Percentiles rank a stretch among this genome's conserved stretches.
Conservation (phyloP, 768 basidiomycete species). For the Trametes maxima region DNA sequence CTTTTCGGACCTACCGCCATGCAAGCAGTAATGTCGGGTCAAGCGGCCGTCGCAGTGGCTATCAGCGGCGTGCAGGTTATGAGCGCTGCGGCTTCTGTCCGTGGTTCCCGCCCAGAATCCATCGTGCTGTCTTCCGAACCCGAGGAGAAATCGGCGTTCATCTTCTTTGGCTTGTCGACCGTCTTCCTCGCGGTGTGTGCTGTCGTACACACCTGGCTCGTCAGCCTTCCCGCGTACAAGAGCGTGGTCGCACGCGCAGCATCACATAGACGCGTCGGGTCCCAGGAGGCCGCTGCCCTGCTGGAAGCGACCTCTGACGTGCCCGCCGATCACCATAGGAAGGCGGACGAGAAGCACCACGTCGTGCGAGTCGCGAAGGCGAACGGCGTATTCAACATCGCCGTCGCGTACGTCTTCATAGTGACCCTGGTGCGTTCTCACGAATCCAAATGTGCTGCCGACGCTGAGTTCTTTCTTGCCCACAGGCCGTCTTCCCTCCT, state of each 20-base stretch:
- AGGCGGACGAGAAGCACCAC: conserved; percentile 42
- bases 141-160: conserved; percentile 69
- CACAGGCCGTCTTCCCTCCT: conserved; percentile 83
- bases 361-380: conserved; percentile 58
- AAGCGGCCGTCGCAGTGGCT: conserved; percentile 82
- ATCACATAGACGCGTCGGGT: neutral
- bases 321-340: conserved; percentile 22
- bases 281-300: conserved; percentile 22
- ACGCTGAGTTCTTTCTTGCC: conserved; percentile 2
- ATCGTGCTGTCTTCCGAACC: conserved; percentile 36
- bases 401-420: conserved; percentile 74
- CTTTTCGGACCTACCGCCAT: conserved; percentile 75
- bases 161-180: conserved; percentile 74
- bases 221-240: conserved; percentile 60
- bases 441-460: neutral
- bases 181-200: conserved; percentile 60
- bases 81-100: conserved; percentile 61
- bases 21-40: conserved; percentile 79
- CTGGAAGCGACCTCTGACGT: conserved; percentile 36
- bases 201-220: conserved; percentile 59
- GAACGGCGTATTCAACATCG: conserved; percentile 70
- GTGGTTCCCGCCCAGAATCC: conserved; percentile 24
- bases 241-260: conserved; percentile 39
- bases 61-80: conserved; percentile 77
- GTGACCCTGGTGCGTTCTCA: conserved; percentile 68